Percentiles rank a stretch among this genome's conserved stretches.
Evolutionary conservation across 805 yeast genomes (phyloP).

Genomic region (Grigorovia transvaalensis): DNA sequence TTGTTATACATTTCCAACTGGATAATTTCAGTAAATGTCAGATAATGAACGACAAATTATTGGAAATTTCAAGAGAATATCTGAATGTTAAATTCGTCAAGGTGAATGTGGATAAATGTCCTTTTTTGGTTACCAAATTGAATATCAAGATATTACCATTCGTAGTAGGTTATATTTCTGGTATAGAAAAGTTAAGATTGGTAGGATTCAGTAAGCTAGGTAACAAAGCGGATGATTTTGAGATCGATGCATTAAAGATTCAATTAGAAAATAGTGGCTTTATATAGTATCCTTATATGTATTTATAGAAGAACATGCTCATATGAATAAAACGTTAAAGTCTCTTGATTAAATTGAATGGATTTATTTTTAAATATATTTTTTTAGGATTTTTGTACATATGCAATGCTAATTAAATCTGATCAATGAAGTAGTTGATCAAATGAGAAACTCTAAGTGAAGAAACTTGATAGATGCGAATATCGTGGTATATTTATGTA

Average conservation of each 20-base stretch:
- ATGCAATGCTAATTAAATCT: neutral
- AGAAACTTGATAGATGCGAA: neutral
- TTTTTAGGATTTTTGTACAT: neutral
- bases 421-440: too few species aligned
- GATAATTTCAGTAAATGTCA: constrained; percentile 51
- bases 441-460: neutral
- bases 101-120: constrained; percentile 54
- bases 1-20: constrained; percentile 55
- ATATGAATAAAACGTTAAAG: too few species aligned
- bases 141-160: constrained; percentile 62
- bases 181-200: constrained; percentile 47
- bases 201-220: constrained; percentile 63
- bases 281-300: constrained; percentile 3
- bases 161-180: constrained; percentile 49
- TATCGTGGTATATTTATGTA: neutral
- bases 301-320: neutral
- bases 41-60: constrained; percentile 41
- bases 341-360: too few species aligned
- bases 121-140: constrained; percentile 59
- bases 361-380: neutral
- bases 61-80: constrained; percentile 46
- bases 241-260: constrained; percentile 39
- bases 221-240: constrained; percentile 37
- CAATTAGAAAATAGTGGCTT: constrained; percentile 13
- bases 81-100: constrained; percentile 42